These are phyloP conservation scores for Quercus agrifolia DNA, from an alignment of 306 rosid genomes.

Conservation along the genomic window DNA sequence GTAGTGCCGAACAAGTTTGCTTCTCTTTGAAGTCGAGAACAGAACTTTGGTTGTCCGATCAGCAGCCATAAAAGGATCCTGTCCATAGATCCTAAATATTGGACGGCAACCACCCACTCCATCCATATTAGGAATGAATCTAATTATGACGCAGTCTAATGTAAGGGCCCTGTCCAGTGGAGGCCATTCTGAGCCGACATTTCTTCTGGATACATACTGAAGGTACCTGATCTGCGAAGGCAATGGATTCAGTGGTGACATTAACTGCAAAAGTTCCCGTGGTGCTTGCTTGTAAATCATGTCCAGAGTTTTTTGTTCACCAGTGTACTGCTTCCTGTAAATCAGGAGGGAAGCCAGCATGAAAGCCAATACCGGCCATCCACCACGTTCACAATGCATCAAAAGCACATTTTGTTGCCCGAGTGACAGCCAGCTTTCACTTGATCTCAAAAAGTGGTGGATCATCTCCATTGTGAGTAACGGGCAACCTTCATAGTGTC, in stretches of 20 bases:
- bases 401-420: slow-evolving; percentile 75
- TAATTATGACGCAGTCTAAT: slow-evolving; percentile 74
- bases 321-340: slow-evolving; percentile 72
- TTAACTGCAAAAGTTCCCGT: slow-evolving; percentile 81
- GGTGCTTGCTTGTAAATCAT: slow-evolving; percentile 95
- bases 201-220: slow-evolving; percentile 91
- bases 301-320: slow-evolving; percentile 90
- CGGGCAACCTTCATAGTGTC: slow-evolving; percentile 93
- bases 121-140: slow-evolving; percentile 73
- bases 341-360: slow-evolving; percentile 92
- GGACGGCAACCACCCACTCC: slow-evolving; percentile 95
- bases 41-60: slow-evolving; percentile 85
- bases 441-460: slow-evolving; percentile 91
- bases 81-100: slow-evolving; percentile 91
- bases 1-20: slow-evolving; percentile 73
- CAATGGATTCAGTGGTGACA: slow-evolving; percentile 87
- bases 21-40: slow-evolving; percentile 84
- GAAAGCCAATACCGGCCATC: slow-evolving; percentile 94
- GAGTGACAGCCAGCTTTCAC: slow-evolving; percentile 94
- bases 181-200: slow-evolving; percentile 91
- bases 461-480: slow-evolving; percentile 91
- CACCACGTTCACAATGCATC: slow-evolving; percentile 95
- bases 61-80: slow-evolving; percentile 82
- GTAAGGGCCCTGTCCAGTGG: slow-evolving; percentile 91
- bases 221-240: slow-evolving; percentile 96